Evolutionary conservation across 176 grass and related monocot species (phyloP).

Genomic region (Secale cereale): DNA sequence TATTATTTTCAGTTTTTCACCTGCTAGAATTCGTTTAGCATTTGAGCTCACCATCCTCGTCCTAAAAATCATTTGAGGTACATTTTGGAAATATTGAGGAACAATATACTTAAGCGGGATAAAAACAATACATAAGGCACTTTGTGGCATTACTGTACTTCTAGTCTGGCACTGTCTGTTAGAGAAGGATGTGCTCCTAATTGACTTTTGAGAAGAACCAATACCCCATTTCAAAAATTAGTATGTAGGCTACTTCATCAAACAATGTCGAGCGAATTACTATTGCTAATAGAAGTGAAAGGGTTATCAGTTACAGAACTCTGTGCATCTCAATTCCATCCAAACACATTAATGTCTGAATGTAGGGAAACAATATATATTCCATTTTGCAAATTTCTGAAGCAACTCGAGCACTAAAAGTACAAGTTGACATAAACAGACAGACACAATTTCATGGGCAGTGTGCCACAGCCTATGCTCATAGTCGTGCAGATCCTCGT

Average conservation of each 20-base stretch:
- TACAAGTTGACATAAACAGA: slow-evolving; percentile 1
- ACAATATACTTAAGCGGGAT: not conserved
- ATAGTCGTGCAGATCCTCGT: not conserved
- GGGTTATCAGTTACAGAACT: not conserved
- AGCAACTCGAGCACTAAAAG: not conserved
- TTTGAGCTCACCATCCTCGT: not conserved
- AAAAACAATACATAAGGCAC: not conserved
- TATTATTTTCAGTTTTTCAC: not conserved
- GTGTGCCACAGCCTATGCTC: not conserved
- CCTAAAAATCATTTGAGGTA: not conserved
- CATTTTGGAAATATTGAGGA: not conserved
- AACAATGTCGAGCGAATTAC: not conserved
- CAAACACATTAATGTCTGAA: not conserved
- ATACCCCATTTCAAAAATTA: not conserved
- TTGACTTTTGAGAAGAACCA: slow-evolving; percentile 8
- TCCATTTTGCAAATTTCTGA: slow-evolving; percentile 12
- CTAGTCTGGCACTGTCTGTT: not conserved
- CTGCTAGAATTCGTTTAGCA: not conserved
- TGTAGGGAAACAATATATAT: not conserved
- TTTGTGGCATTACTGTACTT: slow-evolving; percentile 11
- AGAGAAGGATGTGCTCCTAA: not conserved
- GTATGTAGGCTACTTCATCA: not conserved
- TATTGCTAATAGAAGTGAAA: not conserved
- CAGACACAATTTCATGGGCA: not conserved
- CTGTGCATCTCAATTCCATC: not conserved